Base-by-base conservation (phyloP, 805 yeast genomes). In the Candida sithepensis region DNA sequence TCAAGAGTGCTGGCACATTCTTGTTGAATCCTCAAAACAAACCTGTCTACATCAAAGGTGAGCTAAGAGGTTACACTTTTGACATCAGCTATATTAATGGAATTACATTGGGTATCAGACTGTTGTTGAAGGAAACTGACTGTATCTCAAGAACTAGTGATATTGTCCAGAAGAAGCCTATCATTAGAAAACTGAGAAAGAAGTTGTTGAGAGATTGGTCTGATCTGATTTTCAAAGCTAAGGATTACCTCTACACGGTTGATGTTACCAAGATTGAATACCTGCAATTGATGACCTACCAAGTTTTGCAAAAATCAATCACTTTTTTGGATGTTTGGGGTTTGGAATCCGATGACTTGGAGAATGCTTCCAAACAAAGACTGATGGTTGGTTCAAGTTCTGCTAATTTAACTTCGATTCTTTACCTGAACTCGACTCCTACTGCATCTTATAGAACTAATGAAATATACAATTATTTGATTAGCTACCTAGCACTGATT, bases 201-300 rank as follows among this genome's bases (percentile, higher is more conserved):
- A 73, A 81, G 34, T 65, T 87, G 46, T 72, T 87, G 28, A 84
- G 91, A 2, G 91, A 85, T 60, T 87, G 95, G 96, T 85, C 86
- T 53, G 82, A 81, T 44, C 69, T 87, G 37, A 83, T 85, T 82
- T 74, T 81, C 34, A 85, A 84, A 58, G 91, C 92, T 1, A 85
- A 84, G 52, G 86, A 84, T 36, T 85, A 79, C 57, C 80, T 83
- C 59, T 81, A 84, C 39, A 82, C 90, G 0, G 71, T 81, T 23
- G 78, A 75, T 44, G 68, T 70, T 22, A 70, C 73, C 32, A 82
- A 84, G 55, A 74, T 87, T 48, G 84, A 81, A 54, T 78, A 79
- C 4, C 66, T 87, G 50, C 82, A 83, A 37, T 59, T 81, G 39
- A 70, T 86, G 73, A 77, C 84, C 1, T 81, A 78, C 55, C 87